Evolutionary conservation across 2,329 filamentous ascomycete species (phyloP).

Genomic region (Fusarium devonianum): DNA sequence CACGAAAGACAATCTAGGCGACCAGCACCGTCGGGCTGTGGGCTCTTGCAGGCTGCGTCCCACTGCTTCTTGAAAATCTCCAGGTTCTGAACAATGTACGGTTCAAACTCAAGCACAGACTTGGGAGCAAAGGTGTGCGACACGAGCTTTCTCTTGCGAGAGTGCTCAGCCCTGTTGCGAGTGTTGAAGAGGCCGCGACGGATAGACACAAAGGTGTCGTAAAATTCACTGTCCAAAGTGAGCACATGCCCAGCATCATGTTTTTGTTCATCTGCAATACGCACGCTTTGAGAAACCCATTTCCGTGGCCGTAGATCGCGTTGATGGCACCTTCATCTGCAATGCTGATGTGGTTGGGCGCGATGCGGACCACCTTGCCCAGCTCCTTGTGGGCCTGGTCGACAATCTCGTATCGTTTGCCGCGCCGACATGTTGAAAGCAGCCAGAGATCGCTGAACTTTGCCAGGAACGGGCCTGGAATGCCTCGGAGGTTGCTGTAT

Average conservation of each 20-base stretch:
- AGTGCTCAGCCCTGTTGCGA: constrained; percentile 80
- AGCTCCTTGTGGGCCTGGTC: constrained; percentile 76
- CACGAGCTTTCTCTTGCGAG: constrained; percentile 87
- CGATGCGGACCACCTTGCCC: constrained; percentile 80
- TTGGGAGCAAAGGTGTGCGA: constrained; percentile 90
- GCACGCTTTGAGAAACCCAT: constrained; percentile 75
- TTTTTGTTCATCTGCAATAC: no score
- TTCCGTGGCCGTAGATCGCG: constrained; percentile 80
- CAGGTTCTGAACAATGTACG: constrained; percentile 84
- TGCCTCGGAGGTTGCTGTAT: constrained; percentile 55
- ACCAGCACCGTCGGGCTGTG: constrained; percentile 62
- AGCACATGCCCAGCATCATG: no score
- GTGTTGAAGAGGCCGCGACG: constrained; percentile 89
- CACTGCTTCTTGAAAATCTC: constrained; percentile 77
- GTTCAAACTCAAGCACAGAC: constrained; percentile 83
- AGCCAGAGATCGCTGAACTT: constrained; percentile 84
- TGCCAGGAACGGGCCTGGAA: constrained; percentile 69
- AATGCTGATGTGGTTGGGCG: constrained; percentile 84
- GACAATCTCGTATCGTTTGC: constrained; percentile 69
- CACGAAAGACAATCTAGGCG: constrained; percentile 77
- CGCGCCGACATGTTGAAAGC: constrained; percentile 68
- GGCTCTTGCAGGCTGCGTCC: constrained; percentile 66
- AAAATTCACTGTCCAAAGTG: constrained; percentile 70
- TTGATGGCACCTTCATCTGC: constrained; percentile 80
- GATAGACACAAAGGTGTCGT: constrained; percentile 91